Percentiles rank a stretch among this genome's conserved stretches.
phyloP scores from a whole-genome alignment of 1,284 basidiomycete species.

The Neonothopanus nambi region DNA sequence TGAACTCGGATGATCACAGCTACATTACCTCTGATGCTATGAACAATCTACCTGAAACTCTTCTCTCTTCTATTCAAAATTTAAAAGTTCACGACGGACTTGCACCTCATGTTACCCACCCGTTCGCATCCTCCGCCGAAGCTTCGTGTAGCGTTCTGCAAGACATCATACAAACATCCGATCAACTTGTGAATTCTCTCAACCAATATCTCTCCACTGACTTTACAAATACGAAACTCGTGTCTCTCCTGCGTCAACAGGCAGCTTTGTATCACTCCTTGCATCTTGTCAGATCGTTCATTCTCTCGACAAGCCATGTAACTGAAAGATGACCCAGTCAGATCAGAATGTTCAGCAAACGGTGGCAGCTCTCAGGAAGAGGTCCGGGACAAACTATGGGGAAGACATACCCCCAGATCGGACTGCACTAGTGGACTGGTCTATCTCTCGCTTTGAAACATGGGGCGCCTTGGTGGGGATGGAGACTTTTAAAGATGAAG shows the following conservation, averaged over 20 bases:
- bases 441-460: slow-evolving; percentile 52
- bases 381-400: slow-evolving; percentile 49
- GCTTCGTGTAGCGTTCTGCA: slow-evolving; percentile 44
- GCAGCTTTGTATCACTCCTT: slow-evolving; percentile 50
- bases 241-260: slow-evolving; percentile 66
- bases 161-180: slow-evolving; percentile 50
- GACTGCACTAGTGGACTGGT: slow-evolving; percentile 49
- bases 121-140: slow-evolving; percentile 48
- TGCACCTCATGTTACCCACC: slow-evolving; percentile 41
- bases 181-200: slow-evolving; percentile 54
- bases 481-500: slow-evolving; percentile 66
- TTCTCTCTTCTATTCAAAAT: slow-evolving; percentile 46
- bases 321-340: slow-evolving; percentile 37
- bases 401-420: slow-evolving; percentile 61
- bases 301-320: slow-evolving; percentile 7
- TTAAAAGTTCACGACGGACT: slow-evolving; percentile 39
- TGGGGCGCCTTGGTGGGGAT: slow-evolving; percentile 67
- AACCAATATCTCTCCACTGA: slow-evolving; percentile 48
- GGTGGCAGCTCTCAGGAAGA: slow-evolving; percentile 43
- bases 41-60: slow-evolving; percentile 24
- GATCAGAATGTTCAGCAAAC: slow-evolving; percentile 51
- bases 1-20: neutral
- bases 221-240: slow-evolving; percentile 61
- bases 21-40: neutral
- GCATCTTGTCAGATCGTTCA: slow-evolving; percentile 43